Base-by-base conservation (phyloP, 768 basidiomycete species). In the Tulasnella sp. region DNA sequence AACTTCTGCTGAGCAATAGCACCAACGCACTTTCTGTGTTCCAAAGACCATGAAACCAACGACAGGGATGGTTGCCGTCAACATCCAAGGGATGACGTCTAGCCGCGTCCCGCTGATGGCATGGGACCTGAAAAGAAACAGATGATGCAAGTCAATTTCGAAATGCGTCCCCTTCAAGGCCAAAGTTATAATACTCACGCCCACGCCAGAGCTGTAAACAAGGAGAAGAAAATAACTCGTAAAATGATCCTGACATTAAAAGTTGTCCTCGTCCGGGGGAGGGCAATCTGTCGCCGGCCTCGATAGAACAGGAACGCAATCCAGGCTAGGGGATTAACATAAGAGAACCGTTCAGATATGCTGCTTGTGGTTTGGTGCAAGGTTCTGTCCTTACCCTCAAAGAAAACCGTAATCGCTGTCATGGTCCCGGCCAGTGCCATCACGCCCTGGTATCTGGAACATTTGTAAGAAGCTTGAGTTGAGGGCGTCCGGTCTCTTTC, bases 191-290 rank as follows among this genome's bases (percentile, higher is more conserved):
- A 10, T 10, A 52, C 51, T 52, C 13, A 52, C 10, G 43, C 15
- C 58, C 58, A 59, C 24, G 44, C 30, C 15, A 59, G 29, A 17
- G 44, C 45, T 9, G 58, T 49, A 19, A 27, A 49, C 0, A 34
- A 2, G 21, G 58, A 59, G 48, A 49, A 59, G 21, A 42, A 21
- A 4, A 59, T 30, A 3, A 59, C 49, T n/a, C 49, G 58, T 10
- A 59, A 19, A 24, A 59, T 59, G 19, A 59, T 59, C 26, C 49
- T 27, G 48, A 51, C 49, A 26, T 51, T 51, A 47, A 59, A 59
- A 13, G 49, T 47, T 13, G 45, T 32, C 32, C 50, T 42, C 10
- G 49, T 48, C 58, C 41, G 32, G 34, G 45, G 27, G 47, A 48
- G 32, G 2, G 58, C 41, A 42, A 59, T 32, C 19, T 59, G 47